phyloP scores from a whole-genome alignment of 306 rosid genomes.

The Spatholobus suberectus region DNA sequence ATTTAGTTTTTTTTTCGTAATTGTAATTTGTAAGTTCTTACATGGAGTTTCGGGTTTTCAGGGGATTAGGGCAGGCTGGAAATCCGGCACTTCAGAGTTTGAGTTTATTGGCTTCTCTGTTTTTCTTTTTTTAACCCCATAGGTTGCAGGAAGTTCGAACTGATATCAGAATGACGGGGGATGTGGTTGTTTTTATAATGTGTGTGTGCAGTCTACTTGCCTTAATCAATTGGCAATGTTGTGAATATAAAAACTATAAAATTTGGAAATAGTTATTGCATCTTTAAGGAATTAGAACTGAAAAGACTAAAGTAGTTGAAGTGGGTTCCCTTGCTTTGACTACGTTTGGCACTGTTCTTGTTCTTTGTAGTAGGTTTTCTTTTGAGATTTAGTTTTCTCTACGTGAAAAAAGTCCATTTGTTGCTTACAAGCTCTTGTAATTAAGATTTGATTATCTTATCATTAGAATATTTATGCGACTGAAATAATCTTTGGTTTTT shows the following conservation, averaged over 20 bases:
- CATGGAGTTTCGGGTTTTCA: background rate
- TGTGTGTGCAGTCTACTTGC: background rate
- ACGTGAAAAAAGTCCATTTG: background rate
- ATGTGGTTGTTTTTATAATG: conserved; percentile 4
- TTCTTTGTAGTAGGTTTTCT: background rate
- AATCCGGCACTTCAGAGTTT: background rate
- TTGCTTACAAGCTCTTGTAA: conserved; percentile 4
- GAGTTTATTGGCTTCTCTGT: background rate
- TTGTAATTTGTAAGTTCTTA: background rate
- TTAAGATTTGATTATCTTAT: conserved; percentile 9
- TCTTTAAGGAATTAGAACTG: conserved; percentile 8
- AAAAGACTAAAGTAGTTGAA: conserved; percentile 7
- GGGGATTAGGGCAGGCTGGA: conserved; percentile 8
- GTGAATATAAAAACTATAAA: background rate
- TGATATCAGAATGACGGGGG: conserved; percentile 2
- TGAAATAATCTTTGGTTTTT: background rate
- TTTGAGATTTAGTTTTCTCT: background rate
- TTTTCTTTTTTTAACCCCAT: background rate
- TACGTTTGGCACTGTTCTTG: background rate
- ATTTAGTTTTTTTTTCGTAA: background rate
- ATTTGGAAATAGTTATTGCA: background rate
- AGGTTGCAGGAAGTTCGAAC: conserved; percentile 1
- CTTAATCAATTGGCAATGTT: background rate
- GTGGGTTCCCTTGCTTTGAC: background rate
- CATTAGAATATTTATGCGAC: background rate